These are phyloP conservation scores for Periconia sp. DNA, from an alignment of 2,329 filamentous ascomycete species.

Conservation along the genomic window DNA sequence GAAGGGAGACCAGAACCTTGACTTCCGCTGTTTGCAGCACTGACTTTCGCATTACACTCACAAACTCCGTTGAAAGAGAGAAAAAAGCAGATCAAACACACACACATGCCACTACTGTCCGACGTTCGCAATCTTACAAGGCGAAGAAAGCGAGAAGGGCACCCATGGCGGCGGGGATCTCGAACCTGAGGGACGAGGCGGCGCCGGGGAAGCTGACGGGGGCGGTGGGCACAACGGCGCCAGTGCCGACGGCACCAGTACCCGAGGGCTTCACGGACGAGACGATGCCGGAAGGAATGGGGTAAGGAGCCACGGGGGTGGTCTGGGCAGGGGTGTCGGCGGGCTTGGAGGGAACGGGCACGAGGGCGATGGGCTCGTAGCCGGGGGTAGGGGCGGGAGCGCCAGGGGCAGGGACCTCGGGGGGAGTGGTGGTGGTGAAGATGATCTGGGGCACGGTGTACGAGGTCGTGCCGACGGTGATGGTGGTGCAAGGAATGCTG, in stretches of 20 bases:
- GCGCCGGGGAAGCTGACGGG: conserved; percentile 38
- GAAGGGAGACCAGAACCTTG: background rate
- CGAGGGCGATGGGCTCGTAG: conserved; percentile 36
- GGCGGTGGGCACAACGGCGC: conserved; percentile 7
- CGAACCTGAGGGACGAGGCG: conserved; percentile 26
- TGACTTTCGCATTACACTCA: background rate
- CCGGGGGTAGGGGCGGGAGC: conserved; percentile 11
- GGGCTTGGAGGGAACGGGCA: conserved; percentile 32
- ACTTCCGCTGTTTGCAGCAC: too few species aligned
- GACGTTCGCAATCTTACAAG: conserved; percentile 24
- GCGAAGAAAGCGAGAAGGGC: conserved; percentile 36
- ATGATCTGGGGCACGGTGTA: conserved; percentile 51
- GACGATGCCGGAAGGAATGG: conserved; percentile 25
- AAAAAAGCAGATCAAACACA: background rate
- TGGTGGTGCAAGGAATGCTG: conserved; percentile 39
- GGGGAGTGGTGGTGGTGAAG: conserved; percentile 45
- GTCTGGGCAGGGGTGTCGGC: conserved; percentile 33
- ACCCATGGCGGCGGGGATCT: conserved; percentile 26
- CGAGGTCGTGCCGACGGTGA: conserved; percentile 46
- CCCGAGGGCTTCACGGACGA: conserved; percentile 25
- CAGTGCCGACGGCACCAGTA: conserved; percentile 19
- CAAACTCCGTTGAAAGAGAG: background rate
- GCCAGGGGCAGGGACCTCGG: conserved; percentile 25
- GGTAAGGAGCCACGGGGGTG: conserved; percentile 22
- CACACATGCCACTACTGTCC: background rate